Percentiles rank a stretch among this genome's conserved stretches.
These are phyloP conservation scores for Phytophthora fragariaefolia DNA, from an alignment of 352 stramenopile genomes.

Conservation along the genomic window DNA sequence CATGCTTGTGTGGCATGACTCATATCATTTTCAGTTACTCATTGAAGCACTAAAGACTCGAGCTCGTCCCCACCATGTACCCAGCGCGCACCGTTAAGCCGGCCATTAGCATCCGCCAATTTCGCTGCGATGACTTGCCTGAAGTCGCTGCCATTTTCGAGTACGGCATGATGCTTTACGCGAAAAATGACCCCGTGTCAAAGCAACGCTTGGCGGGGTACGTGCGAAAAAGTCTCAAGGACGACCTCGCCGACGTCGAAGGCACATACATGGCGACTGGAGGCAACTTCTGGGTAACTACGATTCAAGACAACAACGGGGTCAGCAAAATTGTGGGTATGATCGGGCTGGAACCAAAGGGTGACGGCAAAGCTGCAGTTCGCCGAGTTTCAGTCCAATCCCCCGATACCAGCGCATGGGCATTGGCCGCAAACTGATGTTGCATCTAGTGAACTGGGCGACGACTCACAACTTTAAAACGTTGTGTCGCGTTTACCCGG, in stretches of 20 bases:
- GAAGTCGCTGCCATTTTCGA: constrained; percentile 43
- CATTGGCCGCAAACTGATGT: constrained; percentile 36
- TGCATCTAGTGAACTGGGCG: constrained; percentile 29
- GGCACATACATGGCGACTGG: constrained; percentile 40
- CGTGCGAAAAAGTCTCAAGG: constrained; percentile 37
- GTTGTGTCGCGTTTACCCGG: constrained; percentile 1
- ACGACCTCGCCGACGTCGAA: constrained; percentile 45
- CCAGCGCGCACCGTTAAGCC: constrained; percentile 1
- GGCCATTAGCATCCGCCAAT: constrained; percentile 41
- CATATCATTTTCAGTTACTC: constrained; percentile 1
- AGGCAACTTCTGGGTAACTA: constrained; percentile 57
- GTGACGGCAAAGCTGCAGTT: constrained; percentile 24
- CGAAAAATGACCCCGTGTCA: constrained; percentile 23
- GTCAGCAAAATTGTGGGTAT: constrained; percentile 32
- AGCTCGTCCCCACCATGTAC: constrained; percentile 7
- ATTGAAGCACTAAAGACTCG: constrained; percentile 1
- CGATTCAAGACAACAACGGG: constrained; percentile 25
- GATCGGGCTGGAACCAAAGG: constrained; percentile 32
- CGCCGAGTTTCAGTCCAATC: constrained; percentile 41
- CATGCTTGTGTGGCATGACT: too few species aligned
- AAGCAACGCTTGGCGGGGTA: constrained; percentile 35
- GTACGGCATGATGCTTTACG: constrained; percentile 49
- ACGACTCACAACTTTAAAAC: constrained; percentile 24
- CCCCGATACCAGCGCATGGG: constrained; percentile 29
- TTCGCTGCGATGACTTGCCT: constrained; percentile 33